Evolutionary conservation across 305 asterid genomes (phyloP).

Genomic region (Fraxinus floribunda): DNA sequence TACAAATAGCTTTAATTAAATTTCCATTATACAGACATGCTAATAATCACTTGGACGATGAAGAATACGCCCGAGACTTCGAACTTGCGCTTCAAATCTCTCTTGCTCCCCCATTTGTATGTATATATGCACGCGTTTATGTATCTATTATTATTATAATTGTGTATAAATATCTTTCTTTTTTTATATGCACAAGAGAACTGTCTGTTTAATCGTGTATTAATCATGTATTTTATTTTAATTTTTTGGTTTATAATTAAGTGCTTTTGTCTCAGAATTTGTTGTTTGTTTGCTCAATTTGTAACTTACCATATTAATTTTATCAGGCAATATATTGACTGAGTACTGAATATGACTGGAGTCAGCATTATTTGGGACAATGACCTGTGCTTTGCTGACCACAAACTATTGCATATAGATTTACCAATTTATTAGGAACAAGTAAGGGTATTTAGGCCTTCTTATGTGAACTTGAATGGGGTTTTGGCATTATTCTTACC

Average conservation of each 20-base stretch:
- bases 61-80: conserved; percentile 50
- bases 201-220: background rate
- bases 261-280: background rate
- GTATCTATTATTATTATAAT: background rate
- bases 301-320: background rate
- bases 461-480: background rate
- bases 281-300: background rate
- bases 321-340: background rate
- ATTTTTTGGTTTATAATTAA: background rate
- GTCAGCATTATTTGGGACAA: background rate
- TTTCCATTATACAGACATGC: conserved; percentile 54
- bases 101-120: conserved; percentile 35
- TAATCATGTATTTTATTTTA: background rate
- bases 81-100: conserved; percentile 49
- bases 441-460: background rate
- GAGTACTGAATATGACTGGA: background rate
- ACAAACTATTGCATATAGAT: background rate
- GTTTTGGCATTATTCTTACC: background rate
- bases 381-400: background rate
- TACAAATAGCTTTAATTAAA: background rate
- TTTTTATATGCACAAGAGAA: background rate
- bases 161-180: background rate
- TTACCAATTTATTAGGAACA: background rate
- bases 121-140: conserved; percentile 10
- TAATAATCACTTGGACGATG: conserved; percentile 62